Evolutionary conservation across 2,329 filamentous ascomycete genomes (phyloP).

Genomic region (Penicillium sp.): DNA sequence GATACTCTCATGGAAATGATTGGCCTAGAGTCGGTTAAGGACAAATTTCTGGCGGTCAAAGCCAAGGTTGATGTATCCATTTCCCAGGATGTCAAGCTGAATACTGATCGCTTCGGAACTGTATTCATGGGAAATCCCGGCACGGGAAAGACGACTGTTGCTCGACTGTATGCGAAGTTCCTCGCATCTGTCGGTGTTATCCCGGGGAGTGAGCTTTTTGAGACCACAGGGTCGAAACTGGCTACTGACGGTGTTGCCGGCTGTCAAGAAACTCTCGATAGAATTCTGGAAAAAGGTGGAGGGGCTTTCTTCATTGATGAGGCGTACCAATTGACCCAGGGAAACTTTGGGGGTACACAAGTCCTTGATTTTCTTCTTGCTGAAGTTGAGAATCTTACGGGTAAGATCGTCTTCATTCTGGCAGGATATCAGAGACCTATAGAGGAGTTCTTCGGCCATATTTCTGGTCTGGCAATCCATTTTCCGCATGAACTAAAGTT

Average conservation of each 20-base stretch:
- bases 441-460: slow-evolving; percentile 70
- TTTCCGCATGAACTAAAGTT: background rate
- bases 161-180: background rate
- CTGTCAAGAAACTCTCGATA: background rate
- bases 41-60: background rate
- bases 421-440: slow-evolving; percentile 70
- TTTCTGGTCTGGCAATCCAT: slow-evolving; percentile 38
- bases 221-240: background rate
- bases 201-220: background rate
- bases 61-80: background rate
- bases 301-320: background rate
- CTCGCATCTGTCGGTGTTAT: background rate
- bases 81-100: background rate
- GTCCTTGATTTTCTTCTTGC: background rate
- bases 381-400: slow-evolving; percentile 65
- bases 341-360: background rate
- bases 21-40: background rate
- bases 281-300: background rate
- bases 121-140: background rate
- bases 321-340: background rate
- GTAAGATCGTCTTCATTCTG: slow-evolving; percentile 65
- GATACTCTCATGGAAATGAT: slow-evolving; percentile 55
- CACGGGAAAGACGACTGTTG: background rate
- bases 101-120: background rate
- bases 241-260: background rate